These are phyloP conservation scores for Stagonosporopsis chrysanthemi DNA, from an alignment of 2,329 filamentous ascomycete genomes.

Conservation along the genomic window DNA sequence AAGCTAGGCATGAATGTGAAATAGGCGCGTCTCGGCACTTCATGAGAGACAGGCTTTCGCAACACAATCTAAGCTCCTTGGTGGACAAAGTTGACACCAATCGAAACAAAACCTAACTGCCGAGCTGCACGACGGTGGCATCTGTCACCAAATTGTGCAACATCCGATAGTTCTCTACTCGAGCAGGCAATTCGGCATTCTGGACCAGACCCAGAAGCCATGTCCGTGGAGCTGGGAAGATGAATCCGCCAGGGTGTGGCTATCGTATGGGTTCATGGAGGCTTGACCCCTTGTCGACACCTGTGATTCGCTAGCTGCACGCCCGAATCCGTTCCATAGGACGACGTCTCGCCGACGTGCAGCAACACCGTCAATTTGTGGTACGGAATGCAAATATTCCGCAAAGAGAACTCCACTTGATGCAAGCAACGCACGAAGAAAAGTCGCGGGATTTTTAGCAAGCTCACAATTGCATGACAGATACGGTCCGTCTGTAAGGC, in stretches of 20 bases:
- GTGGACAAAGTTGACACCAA: background rate
- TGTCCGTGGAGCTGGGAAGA: background rate
- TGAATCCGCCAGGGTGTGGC: background rate
- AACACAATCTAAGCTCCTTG: background rate
- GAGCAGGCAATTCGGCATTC: background rate
- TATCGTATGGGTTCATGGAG: background rate
- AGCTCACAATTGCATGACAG: background rate
- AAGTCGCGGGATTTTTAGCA: background rate
- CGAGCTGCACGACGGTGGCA: background rate
- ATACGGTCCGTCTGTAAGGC: background rate
- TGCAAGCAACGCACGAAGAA: conserved; percentile 2
- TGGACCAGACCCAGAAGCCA: background rate
- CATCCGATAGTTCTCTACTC: background rate
- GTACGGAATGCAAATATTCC: conserved; percentile 13
- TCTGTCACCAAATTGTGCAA: background rate
- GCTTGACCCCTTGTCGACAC: background rate
- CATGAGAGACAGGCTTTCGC: background rate
- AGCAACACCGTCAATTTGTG: conserved; percentile 6
- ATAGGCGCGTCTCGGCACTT: background rate
- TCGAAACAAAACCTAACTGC: background rate
- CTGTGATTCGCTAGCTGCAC: conserved; percentile 9
- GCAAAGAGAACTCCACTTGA: conserved; percentile 2
- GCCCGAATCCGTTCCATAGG: background rate
- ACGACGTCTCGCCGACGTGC: conserved; percentile 11
- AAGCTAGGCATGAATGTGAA: background rate